Evolutionary conservation across 2,329 filamentous ascomycete species (phyloP).

Genomic region (Hymenoscyphus infarciens): DNA sequence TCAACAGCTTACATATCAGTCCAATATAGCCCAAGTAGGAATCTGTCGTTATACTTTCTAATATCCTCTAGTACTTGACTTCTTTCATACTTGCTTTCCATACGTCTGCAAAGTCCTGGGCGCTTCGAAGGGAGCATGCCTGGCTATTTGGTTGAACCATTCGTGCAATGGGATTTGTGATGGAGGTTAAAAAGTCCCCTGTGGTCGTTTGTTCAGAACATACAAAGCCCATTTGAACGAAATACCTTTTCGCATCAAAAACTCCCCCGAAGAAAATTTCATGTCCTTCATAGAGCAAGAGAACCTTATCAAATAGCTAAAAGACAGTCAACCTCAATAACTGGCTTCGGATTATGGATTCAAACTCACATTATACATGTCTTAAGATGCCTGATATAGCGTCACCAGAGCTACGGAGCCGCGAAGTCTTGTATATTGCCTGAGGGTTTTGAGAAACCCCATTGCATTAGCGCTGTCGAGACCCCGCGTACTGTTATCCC

Average conservation of each 20-base stretch:
- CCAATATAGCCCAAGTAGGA: constrained; percentile 10
- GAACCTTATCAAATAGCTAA: constrained; percentile 58
- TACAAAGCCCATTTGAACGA: constrained; percentile 66
- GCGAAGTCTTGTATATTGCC: constrained; percentile 60
- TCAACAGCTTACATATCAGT: background rate
- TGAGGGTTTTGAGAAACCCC: constrained; percentile 65
- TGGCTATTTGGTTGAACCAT: constrained; percentile 52
- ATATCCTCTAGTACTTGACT: constrained; percentile 44
- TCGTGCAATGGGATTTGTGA: constrained; percentile 59
- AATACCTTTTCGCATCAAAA: constrained; percentile 62
- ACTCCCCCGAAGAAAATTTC: constrained; percentile 65
- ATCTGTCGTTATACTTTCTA: constrained; percentile 46
- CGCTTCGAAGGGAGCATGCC: constrained; percentile 44
- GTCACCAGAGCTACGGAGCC: constrained; percentile 61
- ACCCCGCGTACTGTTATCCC: constrained; percentile 62
- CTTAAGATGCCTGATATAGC: constrained; percentile 56
- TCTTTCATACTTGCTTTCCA: constrained; percentile 44
- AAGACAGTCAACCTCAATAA: too few relatives aligned
- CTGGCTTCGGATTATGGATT: too few relatives aligned
- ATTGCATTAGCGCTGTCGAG: constrained; percentile 70
- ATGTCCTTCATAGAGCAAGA: constrained; percentile 64
- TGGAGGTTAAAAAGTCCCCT: constrained; percentile 70
- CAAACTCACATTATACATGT: constrained; percentile 18
- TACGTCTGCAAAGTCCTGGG: constrained; percentile 48
- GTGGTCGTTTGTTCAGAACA: constrained; percentile 51